Conservation (phyloP, 805 yeast species). For the Candida khao-thaluensis region DNA sequence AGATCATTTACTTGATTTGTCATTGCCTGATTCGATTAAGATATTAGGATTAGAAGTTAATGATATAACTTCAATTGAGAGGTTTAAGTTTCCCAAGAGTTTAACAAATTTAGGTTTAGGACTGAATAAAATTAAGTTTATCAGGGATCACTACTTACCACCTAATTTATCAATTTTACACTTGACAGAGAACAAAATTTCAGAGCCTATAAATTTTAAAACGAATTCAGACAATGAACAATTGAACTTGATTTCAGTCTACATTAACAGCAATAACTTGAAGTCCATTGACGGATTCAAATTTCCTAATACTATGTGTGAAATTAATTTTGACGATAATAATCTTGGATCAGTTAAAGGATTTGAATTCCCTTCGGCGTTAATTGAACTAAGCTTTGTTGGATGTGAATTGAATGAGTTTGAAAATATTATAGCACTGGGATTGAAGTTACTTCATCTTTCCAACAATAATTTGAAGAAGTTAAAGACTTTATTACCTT, state of each 20-base stretch:
- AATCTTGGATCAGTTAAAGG: constrained; percentile 10
- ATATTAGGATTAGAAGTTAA: constrained; percentile 20
- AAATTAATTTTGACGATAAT: constrained; percentile 21
- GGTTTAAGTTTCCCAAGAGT: constrained; percentile 17
- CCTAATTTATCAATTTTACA: constrained; percentile 13
- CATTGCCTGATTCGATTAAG: constrained; percentile 17
- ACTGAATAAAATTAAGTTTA: constrained; percentile 15
- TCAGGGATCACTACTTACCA: constrained; percentile 15
- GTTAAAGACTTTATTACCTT: constrained; percentile 13
- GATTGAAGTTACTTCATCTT: constrained; percentile 14
- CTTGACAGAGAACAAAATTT: constrained; percentile 20
- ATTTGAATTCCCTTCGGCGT: constrained; percentile 11
- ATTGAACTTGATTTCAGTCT: constrained; percentile 15
- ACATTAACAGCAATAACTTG: constrained; percentile 18
- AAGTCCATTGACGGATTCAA: constrained; percentile 15
- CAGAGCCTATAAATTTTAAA: constrained; percentile 15
- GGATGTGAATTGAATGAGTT: constrained; percentile 18
- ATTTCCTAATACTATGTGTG: constrained; percentile 14
- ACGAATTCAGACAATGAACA: constrained; percentile 15
- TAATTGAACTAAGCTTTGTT: constrained; percentile 19
- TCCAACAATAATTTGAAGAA: constrained; percentile 15
- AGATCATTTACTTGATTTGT: constrained; percentile 10
- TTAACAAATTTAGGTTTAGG: constrained; percentile 19
- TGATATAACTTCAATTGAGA: constrained; percentile 16
- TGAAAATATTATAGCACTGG: constrained; percentile 8